Evolutionary conservation across 345 rosid genomes (phyloP).

Genomic region (Rhodomyrtus tomentosa): DNA sequence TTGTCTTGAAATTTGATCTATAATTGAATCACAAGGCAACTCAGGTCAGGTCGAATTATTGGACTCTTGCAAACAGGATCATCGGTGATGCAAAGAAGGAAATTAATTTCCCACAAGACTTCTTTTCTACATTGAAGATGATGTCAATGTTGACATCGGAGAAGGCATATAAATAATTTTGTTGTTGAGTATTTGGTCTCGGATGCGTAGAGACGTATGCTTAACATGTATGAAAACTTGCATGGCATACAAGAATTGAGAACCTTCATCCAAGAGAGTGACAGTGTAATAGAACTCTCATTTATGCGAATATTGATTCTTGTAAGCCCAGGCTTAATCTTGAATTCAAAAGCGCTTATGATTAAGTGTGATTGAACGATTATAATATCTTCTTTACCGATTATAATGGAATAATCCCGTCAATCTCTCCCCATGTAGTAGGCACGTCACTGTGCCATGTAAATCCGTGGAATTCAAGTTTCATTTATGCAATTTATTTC

Average conservation of each 20-base stretch:
- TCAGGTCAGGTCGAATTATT: fast-evolving
- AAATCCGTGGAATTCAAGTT: background rate
- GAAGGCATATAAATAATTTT: background rate
- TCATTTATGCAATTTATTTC: no score
- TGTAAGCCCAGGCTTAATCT: background rate
- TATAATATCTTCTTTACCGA: background rate
- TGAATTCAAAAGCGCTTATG: background rate
- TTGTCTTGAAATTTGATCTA: background rate
- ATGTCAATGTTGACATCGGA: background rate
- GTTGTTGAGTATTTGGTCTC: background rate
- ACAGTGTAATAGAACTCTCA: background rate
- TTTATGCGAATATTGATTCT: background rate
- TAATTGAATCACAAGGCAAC: background rate
- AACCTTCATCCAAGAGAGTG: background rate
- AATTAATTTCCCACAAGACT: background rate
- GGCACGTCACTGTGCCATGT: background rate
- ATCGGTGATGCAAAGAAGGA: background rate
- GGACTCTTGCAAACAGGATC: background rate
- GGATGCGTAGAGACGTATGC: background rate
- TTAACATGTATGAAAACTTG: background rate
- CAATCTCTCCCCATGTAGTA: background rate
- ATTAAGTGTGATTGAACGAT: no score
- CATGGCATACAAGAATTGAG: background rate
- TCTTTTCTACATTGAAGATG: background rate
- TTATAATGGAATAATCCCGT: background rate